Evolutionary conservation across 805 yeast genomes (phyloP).

Genomic region (Starmerella kuoi): DNA sequence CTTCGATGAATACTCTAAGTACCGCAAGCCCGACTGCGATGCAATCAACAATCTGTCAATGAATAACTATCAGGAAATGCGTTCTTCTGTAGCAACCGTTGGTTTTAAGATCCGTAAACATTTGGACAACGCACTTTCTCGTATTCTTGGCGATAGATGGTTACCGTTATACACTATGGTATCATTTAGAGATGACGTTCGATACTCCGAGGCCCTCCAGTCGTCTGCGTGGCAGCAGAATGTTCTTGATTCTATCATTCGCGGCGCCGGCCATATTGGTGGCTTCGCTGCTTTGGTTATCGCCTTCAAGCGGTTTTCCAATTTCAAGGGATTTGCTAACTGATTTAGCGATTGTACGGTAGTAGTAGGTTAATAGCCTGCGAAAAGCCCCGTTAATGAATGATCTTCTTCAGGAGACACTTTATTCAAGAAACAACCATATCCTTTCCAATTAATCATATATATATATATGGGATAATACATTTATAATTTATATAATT

Average conservation of each 20-base stretch:
- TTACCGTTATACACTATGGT: slow-evolving; percentile 87
- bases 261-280: slow-evolving; percentile 4
- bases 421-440: no score
- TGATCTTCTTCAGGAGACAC: no score
- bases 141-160: slow-evolving; percentile 51
- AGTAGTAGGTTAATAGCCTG: no score
- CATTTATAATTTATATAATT: no score
- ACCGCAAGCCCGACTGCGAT: slow-evolving; percentile 52
- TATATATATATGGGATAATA: no score
- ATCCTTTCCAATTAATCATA: no score
- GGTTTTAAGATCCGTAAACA: slow-evolving; percentile 52
- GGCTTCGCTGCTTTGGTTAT: background rate
- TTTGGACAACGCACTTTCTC: slow-evolving; percentile 54
- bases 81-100: slow-evolving; percentile 57
- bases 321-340: no score
- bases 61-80: slow-evolving; percentile 77
- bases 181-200: slow-evolving; percentile 71
- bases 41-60: slow-evolving; percentile 71
- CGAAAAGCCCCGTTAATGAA: no score
- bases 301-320: background rate
- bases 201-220: slow-evolving; percentile 56
- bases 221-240: slow-evolving; percentile 43
- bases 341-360: no score
- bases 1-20: slow-evolving; percentile 42
- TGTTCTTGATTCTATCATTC: slow-evolving; percentile 30